Evolutionary conservation across 495 filamentous ascomycete genomes (phyloP), one percentile per base, ranked within the genome.

Genomic region (Penicillium turbatum): DNA sequence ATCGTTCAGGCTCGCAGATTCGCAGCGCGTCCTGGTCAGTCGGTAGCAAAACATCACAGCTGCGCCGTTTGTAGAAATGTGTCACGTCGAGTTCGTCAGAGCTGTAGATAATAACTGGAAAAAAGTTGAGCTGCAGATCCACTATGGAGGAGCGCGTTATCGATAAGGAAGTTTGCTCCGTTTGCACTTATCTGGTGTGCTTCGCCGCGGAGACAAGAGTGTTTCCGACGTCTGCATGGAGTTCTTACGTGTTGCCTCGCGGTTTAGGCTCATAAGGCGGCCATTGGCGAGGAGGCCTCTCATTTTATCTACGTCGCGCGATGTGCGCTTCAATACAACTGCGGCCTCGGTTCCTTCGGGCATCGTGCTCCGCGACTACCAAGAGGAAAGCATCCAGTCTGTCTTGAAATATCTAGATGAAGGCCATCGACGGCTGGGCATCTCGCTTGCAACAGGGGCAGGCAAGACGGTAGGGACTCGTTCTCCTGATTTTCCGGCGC

Each of bases 361-460:
- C 13, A 76, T 90, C 39, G 75, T 72, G 44, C 80, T 93, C 32
- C 85, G 89, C 46, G 68, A 84, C 51, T 92, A 92, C 60, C 88
- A 92, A 61, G 87, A 92, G 73, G 89, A 92, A 75, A 90, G 90
- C 66, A 95, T 99, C 51, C 83, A 92, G 60, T 81, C 92, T 1
- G 88, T 99, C 9, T 71, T 97, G 12, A 67, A 75, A 2, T 79
- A 90, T 48, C 61, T 97, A 2, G 67, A 82, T 6, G 65, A 83
- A 24, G 95, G 93, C 3, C 82, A 92, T 60, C 87, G 86, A 55
- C 82, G 93, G 9, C 70, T 97, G 7, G 95, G 90, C 0, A 78
- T 99, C 5, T 97, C 93, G 0, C 64, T 99, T 40, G 93, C 93
- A 9, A 97, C 93, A 5, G 93, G 93, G 1, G 80, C 87, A 53